Percentiles rank a stretch among this genome's conserved stretches.
phyloP scores from a whole-genome alignment of 2,329 filamentous ascomycete species.

The Cladophialophora immunda region DNA sequence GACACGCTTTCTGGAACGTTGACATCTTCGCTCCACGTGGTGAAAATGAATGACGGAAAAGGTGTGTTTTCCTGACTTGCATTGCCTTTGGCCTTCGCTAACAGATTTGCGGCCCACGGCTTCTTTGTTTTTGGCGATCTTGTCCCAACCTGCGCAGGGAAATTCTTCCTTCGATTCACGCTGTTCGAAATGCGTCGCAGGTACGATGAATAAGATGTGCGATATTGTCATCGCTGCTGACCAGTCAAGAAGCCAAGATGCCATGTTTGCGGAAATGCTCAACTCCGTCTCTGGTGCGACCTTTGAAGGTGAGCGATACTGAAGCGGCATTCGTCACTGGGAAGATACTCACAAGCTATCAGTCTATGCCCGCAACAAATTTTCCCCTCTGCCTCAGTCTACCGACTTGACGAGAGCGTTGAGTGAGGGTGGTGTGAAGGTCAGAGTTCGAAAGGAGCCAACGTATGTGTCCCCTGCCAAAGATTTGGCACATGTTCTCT shows the following conservation, averaged over 20 bases:
- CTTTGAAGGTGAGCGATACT: conserved; percentile 68
- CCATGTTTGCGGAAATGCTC: conserved; percentile 48
- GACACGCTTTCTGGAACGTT: conserved; percentile 48
- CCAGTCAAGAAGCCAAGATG: conserved; percentile 35
- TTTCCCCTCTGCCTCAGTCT: conserved; percentile 64
- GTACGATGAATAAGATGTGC: neutral
- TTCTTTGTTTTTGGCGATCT: conserved; percentile 94
- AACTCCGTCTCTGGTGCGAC: conserved; percentile 50
- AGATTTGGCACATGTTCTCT: neutral
- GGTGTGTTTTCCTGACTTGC: neutral
- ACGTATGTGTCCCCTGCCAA: conserved; percentile 12
- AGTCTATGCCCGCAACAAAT: conserved; percentile 50
- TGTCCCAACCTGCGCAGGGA: conserved; percentile 77
- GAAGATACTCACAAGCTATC: conserved; percentile 33
- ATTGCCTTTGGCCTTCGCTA: neutral
- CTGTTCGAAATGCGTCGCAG: conserved; percentile 71
- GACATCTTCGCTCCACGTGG: conserved; percentile 26
- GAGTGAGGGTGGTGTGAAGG: conserved; percentile 83
- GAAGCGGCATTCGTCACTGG: neutral
- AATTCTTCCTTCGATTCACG: conserved; percentile 77
- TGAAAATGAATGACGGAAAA: conserved; percentile 21
- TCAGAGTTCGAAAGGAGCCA: conserved; percentile 80
- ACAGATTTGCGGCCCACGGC: conserved; percentile 67
- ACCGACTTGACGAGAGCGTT: conserved; percentile 79
- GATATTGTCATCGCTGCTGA: conserved; percentile 6